Evolutionary conservation across 2,329 filamentous ascomycete genomes (phyloP), one percentile per base, ranked within the genome.

Genomic region (Grosmannia penicillata): DNA sequence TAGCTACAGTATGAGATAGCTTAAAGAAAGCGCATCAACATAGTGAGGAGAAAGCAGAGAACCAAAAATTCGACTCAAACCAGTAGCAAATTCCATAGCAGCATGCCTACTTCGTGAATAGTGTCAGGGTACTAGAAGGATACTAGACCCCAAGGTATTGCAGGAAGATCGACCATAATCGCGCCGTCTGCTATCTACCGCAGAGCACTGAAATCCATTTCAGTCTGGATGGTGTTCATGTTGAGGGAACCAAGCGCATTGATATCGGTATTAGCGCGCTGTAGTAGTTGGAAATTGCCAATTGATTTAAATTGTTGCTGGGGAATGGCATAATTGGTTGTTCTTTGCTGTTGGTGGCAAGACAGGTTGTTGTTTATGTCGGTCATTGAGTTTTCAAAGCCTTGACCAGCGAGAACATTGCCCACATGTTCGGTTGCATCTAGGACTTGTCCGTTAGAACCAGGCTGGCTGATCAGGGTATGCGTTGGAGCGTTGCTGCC

Each of bases 271-370:
- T 59, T 62, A 10, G 58, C 56, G 28, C 66, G 55, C 40, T 68
- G 66, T 3, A 71, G 47, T 2, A 61, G 59, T 21, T 70, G 66
- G 36, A 69, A 72, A 36, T 69, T 65, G 4, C 59, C 62, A 1
- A 67, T 59, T 2, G 63, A 63, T 33, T 60, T 56, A 40, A 66
- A 53, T 15, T 59, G 57, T 19, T 57, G 58, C 5, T 53, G 49
- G 15, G 54, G 47, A 36, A 63, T 53, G 26, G 57, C 54, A 30
- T 60, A 66, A 36, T 58, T 63, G 26, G 56, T 59, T 1, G 56
- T 40, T 18, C 62, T 53, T 31, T 61, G 59, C 3, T 55, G 50
- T 15, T 54, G 51, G 22, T 56, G 56, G 7, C 59, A 53, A 22
- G 53, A n/a, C n/a, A n/a, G 47, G 38, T 61, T 47, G 38, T 3